phyloP scores from a whole-genome alignment of 2,329 filamentous ascomycete species.

The Curvularia spicifera region DNA sequence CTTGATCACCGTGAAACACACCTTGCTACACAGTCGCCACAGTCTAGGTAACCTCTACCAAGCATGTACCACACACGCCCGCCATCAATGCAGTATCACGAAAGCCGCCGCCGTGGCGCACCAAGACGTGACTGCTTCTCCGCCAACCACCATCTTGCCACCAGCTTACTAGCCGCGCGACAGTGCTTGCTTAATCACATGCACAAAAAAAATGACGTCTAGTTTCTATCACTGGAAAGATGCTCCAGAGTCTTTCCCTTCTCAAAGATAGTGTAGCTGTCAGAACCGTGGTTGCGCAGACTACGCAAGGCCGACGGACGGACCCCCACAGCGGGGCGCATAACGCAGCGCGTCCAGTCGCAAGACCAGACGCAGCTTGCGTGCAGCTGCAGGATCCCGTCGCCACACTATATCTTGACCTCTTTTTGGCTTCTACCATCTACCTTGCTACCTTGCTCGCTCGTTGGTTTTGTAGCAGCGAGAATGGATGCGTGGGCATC shows the following conservation, averaged over 20 bases:
- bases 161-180: background rate
- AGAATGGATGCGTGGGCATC: too few relatives aligned
- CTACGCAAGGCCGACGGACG: background rate
- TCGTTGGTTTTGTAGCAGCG: too few relatives aligned
- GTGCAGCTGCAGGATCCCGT: constrained; percentile 10
- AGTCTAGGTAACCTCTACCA: background rate
- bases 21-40: background rate
- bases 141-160: background rate
- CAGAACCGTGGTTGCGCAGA: background rate
- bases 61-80: background rate
- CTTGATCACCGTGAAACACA: background rate
- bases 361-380: background rate
- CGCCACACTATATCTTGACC: constrained; percentile 12
- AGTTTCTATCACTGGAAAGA: background rate
- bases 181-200: background rate
- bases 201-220: background rate
- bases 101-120: background rate
- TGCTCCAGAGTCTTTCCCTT: too few relatives aligned
- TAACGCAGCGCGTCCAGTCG: too few relatives aligned
- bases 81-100: background rate
- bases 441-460: background rate
- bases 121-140: background rate
- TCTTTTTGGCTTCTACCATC: background rate
- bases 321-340: too few relatives aligned
- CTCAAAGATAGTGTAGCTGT: too few relatives aligned